A percentile compares a stretch with the other conserved stretches of the same genome.
Conservation (phyloP, 371 early-diverging fungal species). For the Smittium mucronatum region DNA sequence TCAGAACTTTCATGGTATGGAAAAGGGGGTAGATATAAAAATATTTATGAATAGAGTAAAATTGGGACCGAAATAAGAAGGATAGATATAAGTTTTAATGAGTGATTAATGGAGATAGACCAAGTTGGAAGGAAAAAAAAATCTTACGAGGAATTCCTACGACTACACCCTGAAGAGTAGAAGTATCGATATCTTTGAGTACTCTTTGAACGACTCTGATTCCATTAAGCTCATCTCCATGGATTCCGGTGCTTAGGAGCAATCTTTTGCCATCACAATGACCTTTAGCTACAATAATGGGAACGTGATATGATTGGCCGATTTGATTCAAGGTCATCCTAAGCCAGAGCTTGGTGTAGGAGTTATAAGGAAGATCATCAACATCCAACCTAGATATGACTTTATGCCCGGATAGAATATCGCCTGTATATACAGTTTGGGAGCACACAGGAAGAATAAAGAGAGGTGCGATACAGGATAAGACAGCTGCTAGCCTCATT, state of each 20-base stretch:
- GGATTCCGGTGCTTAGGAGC: background rate
- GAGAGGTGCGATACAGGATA: too few species aligned
- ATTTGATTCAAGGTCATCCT: background rate
- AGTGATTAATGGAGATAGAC: too few species aligned
- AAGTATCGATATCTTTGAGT: constrained; percentile 3
- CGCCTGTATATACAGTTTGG: constrained; percentile 6
- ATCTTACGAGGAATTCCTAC: background rate
- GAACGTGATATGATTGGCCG: background rate
- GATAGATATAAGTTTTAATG: too few species aligned
- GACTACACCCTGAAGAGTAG: background rate
- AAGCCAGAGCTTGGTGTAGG: background rate
- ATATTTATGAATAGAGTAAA: background rate
- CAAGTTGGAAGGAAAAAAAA: too few species aligned
- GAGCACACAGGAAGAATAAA: background rate
- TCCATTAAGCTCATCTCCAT: constrained; percentile 7
- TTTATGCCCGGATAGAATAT: background rate
- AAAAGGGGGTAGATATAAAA: background rate
- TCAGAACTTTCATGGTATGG: background rate
- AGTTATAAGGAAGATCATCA: background rate
- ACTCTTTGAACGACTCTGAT: constrained; percentile 5
- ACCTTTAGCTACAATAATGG: constrained; percentile 5
- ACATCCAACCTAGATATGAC: constrained; percentile 4
- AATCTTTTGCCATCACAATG: background rate
- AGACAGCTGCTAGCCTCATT: too few species aligned
- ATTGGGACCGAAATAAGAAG: background rate